Evolutionary conservation across 73 alveolate species (phyloP), one percentile per base, ranked within the genome.

Genomic region (Paramecium sonneborni): DNA sequence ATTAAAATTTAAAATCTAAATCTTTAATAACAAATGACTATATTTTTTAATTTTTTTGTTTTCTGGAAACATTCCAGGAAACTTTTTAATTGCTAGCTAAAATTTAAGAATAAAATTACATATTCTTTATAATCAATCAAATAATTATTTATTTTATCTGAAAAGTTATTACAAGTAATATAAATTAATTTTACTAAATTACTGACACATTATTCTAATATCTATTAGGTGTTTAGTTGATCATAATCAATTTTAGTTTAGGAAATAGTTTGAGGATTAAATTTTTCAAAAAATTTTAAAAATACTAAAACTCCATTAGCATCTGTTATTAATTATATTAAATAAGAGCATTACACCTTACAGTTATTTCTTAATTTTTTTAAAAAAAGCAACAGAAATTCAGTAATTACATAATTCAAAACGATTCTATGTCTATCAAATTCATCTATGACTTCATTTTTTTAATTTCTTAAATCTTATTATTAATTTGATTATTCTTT

Each of bases 251-350:
- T 32, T 58, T 23, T 58, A 1, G 41, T 62, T 5, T 8, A 14
- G 1, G 79, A 38, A 23, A 88, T 68, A 4, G 24, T 9, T 39
- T 15, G 15, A 88, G 79, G 67, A 69, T 68, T 62, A 10, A 70
- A 38, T 34, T 93, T 87, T 70, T 88, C 94, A 34, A 95, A 84
- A 91, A 95, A 95, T 57, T 95, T 95, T 30, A 95, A 93, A 23
- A 95, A 92, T 1, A 94, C 98, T 48, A 94, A 62, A 7, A 95
- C 95, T 1, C 98, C 98, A 92, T 95, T 95, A 11, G 98, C 98
- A 94, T 95, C 98, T 38, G 96, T 96, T 37, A 95, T 93, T 10
- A 95, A 85, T 58, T 95, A 67, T 23, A 95, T 87, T 32, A 95
- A 62, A 28, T 95, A 95, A 46, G 95, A 76, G 44, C 87, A 87